Base-by-base conservation (phyloP, 2,329 filamentous ascomycete genomes). In the Cladobotryum mycophilum region DNA sequence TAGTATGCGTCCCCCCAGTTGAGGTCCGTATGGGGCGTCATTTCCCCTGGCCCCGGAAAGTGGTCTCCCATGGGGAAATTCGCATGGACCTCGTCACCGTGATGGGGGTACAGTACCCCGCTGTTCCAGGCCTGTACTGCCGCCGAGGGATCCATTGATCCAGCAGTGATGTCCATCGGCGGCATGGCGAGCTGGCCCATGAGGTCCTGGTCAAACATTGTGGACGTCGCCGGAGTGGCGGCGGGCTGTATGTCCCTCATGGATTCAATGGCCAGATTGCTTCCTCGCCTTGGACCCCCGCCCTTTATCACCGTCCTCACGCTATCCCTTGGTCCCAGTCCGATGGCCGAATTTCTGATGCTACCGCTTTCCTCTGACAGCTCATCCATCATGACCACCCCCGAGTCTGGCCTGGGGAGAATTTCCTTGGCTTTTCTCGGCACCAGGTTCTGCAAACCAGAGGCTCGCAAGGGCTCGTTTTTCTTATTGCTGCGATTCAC, bases 401-500 rank as follows among this genome's bases (percentile, higher is more conserved):
- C 69, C 1, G 69, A 71, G 41, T 71, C 69, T 0, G 69, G 69
- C 0, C 69, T 57, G 1, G 67, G 64, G 8, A 53, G 55, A 2
- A 63, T 55, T 1, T 56, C 60, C 5, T 61, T 56, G 4, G 56
- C 51, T 30, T 65, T 62, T 5, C 63, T 55, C 4, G 58, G 55
- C 5, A 56, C 47, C 14, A 60, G 18, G 15, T 45, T 57, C 5
- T 62, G 61, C 0, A 55, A 47, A 30, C 52, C 47, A 30, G 60
- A 57, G 0, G 56, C 53, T 12, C 60, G 48, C 1, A 54, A 20
- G 3, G 63, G 57, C 35, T 70, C 68, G 43, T 60, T 63, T 51
- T 66, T 67, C 52, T 70, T 71, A 59, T 71, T 71, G 55, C 69
- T 71, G 11, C 69, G 60, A 51, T 71, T 71, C 2, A 66, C 61